Evolutionary conservation across 2,329 filamentous ascomycete species (phyloP), one percentile per base, ranked within the genome.

Genomic region (Pseudomassariella vexata): DNA sequence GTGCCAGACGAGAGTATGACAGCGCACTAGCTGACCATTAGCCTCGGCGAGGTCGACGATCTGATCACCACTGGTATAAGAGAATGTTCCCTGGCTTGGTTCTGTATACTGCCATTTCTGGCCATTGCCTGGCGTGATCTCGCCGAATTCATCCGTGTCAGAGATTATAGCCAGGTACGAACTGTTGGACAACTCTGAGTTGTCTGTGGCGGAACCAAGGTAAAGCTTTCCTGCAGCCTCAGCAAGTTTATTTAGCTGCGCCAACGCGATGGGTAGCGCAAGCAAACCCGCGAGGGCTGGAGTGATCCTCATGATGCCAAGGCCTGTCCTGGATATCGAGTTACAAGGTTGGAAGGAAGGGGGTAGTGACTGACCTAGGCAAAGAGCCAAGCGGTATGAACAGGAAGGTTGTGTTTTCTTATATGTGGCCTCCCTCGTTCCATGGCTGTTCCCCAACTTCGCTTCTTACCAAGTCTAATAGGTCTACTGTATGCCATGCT

Each of bases 191-290:
- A 74, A 51, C 40, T 73, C 68, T 3, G 53, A 50, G 36, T 81
- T 79, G 50, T 82, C 74, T 24, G 76, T 74, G 2, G 79, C 77
- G 1, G 75, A 73, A 34, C 79, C 79, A 34, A 82, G 82, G 59
- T 81, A 83, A 40, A 66, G 49, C 39, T 73, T 62, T 14, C 75
- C 76, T 24, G 72, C 70, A 32, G 63, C 63, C 38, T 68, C 62
- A 28, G 76, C 74, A 18, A 76, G 62, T 39, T 65, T 56, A 48
- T 76, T 60, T 12, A 79, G 65, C 48, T 63, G 50, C 14, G 42
- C 47, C 21, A 31, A 38, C 8, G 39, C 41, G 22, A 40, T 41
- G 5, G 41, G 40, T n/a, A 43, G 18, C 5, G 37, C 38, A 19
- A 49, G 24, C 11, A 45, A 31, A 12, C 36, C 40, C 15, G 32